phyloP scores from a whole-genome alignment of 176 grass and related monocot genomes.

The Zea luxurians region DNA sequence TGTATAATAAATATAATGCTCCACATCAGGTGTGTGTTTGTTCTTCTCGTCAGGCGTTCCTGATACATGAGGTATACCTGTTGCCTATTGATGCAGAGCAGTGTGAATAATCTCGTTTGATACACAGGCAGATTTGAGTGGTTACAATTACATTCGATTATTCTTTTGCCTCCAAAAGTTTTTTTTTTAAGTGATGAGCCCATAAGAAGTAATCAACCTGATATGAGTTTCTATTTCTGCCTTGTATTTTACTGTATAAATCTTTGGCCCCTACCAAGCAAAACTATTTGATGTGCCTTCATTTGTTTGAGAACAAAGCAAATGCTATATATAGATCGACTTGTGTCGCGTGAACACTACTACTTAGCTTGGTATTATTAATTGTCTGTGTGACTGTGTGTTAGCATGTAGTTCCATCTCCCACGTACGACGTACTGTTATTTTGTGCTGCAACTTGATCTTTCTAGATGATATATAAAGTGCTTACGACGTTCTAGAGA shows the following conservation, averaged over 20 bases:
- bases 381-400: background rate
- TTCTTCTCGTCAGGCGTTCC: slow-evolving; percentile 4
- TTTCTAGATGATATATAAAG: background rate
- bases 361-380: background rate
- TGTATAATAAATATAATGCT: background rate
- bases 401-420: background rate
- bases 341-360: background rate
- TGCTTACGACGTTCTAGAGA: background rate
- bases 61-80: background rate
- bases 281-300: background rate
- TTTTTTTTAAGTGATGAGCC: background rate
- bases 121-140: slow-evolving; percentile 3
- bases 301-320: background rate
- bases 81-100: background rate
- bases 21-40: background rate
- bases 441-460: background rate
- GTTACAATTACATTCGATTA: background rate
- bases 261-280: background rate
- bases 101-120: background rate
- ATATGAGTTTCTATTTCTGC: background rate
- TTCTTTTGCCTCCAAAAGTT: background rate
- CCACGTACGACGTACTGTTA: background rate
- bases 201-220: background rate
- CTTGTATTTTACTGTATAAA: background rate
- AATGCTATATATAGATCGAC: background rate